These are phyloP conservation scores for Didymella glomerata DNA, from an alignment of 2,329 filamentous ascomycete genomes.

Conservation along the genomic window DNA sequence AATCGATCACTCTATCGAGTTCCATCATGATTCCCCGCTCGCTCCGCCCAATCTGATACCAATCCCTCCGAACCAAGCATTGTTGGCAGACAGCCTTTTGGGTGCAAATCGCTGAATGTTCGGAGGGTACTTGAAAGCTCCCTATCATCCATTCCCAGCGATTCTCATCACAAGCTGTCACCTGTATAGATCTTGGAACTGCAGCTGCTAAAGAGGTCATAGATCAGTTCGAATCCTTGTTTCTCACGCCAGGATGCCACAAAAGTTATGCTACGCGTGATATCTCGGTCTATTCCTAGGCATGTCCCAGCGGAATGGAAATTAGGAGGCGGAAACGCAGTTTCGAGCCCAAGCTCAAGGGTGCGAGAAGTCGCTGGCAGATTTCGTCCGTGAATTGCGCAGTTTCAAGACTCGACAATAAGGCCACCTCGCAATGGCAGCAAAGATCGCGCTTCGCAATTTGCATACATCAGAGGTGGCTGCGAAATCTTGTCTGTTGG, in stretches of 20 bases:
- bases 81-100: too few species aligned
- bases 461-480: background rate
- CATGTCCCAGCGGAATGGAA: background rate
- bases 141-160: too few species aligned
- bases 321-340: slow-evolving; percentile 1
- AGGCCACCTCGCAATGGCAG: background rate
- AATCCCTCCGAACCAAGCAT: slow-evolving; percentile 1
- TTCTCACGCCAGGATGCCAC: too few species aligned
- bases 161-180: too few species aligned
- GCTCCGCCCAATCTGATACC: background rate
- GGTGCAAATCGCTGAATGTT: too few species aligned
- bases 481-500: too few species aligned
- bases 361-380: background rate
- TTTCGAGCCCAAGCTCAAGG: background rate
- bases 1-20: background rate
- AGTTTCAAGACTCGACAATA: background rate
- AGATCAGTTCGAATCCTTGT: too few species aligned
- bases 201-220: too few species aligned
- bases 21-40: too few species aligned
- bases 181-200: too few species aligned
- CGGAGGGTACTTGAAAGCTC: too few species aligned
- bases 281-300: background rate
- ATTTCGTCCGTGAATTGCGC: background rate
- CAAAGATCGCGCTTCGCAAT: background rate
- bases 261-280: too few species aligned